A percentile compares a stretch with the other conserved stretches of the same genome.
These are phyloP conservation scores for Dispira parvispora DNA, from an alignment of 192 early-diverging fungal species.

Conservation along the genomic window DNA sequence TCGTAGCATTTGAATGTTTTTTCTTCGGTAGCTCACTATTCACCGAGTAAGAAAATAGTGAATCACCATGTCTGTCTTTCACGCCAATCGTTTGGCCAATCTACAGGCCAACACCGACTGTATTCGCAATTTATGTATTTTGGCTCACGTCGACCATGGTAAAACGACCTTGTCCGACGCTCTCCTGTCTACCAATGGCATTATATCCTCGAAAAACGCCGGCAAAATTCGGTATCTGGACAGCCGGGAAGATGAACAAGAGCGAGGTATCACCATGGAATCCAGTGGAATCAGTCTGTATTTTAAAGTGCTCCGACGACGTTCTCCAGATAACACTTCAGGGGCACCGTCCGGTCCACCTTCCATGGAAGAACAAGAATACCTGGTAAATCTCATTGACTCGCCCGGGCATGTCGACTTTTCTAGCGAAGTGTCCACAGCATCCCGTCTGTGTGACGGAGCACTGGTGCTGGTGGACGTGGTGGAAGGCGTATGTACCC, in stretches of 20 bases:
- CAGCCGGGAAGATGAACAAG: constrained; percentile 90
- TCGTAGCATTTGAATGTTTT: too few relatives aligned
- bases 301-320: constrained; percentile 44
- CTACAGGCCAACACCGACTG: constrained; percentile 49
- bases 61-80: constrained; percentile 42
- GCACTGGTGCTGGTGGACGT: constrained; percentile 90
- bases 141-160: constrained; percentile 97
- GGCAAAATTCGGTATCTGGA: constrained; percentile 95
- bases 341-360: neutral
- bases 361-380: constrained; percentile 33
- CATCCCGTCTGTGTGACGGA: constrained; percentile 90
- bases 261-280: constrained; percentile 99
- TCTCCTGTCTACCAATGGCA: constrained; percentile 92
- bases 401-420: constrained; percentile 99
- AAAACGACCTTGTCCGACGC: constrained; percentile 97
- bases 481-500: constrained; percentile 98
- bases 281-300: constrained; percentile 89
- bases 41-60: too few relatives aligned
- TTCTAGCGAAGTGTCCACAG: constrained; percentile 96
- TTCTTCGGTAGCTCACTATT: too few relatives aligned
- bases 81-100: constrained; percentile 39
- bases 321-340: neutral
- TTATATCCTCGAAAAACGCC: constrained; percentile 87
- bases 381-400: constrained; percentile 93
- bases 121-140: constrained; percentile 93